phyloP scores from a whole-genome alignment of 2,329 filamentous ascomycete species.

The Fusarium equiseti region DNA sequence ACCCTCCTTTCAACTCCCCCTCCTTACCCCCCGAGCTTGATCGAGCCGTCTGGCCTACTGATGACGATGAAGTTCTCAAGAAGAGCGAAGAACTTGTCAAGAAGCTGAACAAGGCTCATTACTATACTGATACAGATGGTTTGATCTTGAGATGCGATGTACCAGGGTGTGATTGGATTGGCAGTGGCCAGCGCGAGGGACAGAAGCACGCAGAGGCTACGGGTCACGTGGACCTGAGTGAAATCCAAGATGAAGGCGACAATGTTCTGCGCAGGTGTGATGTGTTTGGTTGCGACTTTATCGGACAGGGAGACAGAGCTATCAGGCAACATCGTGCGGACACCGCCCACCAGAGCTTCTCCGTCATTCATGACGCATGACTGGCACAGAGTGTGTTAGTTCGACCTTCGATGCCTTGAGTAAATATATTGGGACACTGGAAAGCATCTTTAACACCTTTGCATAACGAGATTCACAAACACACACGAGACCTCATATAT shows the following conservation, averaged over 20 bases:
- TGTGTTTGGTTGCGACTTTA: constrained; percentile 68
- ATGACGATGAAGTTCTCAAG: constrained; percentile 75
- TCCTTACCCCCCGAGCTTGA: constrained; percentile 79
- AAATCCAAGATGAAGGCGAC: constrained; percentile 82
- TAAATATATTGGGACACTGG: background rate
- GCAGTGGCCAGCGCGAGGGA: constrained; percentile 74
- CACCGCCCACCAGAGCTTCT: constrained; percentile 67
- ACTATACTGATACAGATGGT: constrained; percentile 88
- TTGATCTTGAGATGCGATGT: constrained; percentile 83
- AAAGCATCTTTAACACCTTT: no score
- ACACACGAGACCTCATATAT: background rate
- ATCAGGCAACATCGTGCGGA: constrained; percentile 69
- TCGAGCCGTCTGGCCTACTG: constrained; percentile 67
- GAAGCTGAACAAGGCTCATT: constrained; percentile 77
- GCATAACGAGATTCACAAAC: background rate
- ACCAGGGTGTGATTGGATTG: constrained; percentile 71
- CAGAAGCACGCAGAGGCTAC: constrained; percentile 71
- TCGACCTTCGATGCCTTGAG: background rate
- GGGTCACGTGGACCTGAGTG: constrained; percentile 69
- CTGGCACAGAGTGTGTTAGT: background rate
- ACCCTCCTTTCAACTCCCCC: constrained; percentile 66
- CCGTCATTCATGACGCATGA: constrained; percentile 54
- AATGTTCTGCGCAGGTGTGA: constrained; percentile 84
- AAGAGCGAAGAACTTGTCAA: constrained; percentile 74
- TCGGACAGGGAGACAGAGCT: constrained; percentile 73